Base-by-base conservation (phyloP, 2,329 filamentous ascomycete genomes). In the Ascochyta clinopodiicola region DNA sequence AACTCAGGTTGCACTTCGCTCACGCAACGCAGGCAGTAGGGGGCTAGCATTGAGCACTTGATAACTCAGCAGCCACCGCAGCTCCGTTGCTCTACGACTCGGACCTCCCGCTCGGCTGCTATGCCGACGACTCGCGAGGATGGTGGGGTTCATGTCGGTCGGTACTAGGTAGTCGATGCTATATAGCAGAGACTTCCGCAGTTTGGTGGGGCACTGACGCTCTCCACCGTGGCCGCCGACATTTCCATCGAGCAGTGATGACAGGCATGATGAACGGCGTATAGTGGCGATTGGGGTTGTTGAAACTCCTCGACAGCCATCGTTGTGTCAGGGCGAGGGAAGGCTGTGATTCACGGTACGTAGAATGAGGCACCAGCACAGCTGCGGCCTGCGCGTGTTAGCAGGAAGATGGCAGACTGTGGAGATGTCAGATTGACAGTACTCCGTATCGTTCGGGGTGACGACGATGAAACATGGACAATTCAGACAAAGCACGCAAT, bases 121-220 rank as follows among this genome's bases (percentile, higher is more conserved):
- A 21, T 25, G 31, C 52, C 46, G 52, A 25, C 19, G 9, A 21
- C 27, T 44, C 50, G 50, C 34, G 29, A 34, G 44, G 32, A 50
- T 36, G 40, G 44, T 55, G 45, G 51, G 45, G 45, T 19, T 25
- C 13, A 22, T 44, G 27, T 50, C 45, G 51, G 39, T 40, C 17
- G 17, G 17, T 17, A 17, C 17, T 17, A 17, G 36, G 21, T 44
- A 34, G 32, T 39, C 44, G 51, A 39, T 44, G 43, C 50, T 22
- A 34, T 49, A 13, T 49, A 13, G 22, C 36, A 24, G 22, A 45
- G n/a, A 15, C 22, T 42, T 42, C 45, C 6, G 31, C 42, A 15
- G 40, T 42, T 50, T 37, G 40, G 52, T 56, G 42, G 46, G 46
- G 46, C 37, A 45, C 22, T 27, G 46, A 40, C 42, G 6, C 21